Base-by-base conservation (phyloP, 352 stramenopile species). In the Globisporangium echinulatum region DNA sequence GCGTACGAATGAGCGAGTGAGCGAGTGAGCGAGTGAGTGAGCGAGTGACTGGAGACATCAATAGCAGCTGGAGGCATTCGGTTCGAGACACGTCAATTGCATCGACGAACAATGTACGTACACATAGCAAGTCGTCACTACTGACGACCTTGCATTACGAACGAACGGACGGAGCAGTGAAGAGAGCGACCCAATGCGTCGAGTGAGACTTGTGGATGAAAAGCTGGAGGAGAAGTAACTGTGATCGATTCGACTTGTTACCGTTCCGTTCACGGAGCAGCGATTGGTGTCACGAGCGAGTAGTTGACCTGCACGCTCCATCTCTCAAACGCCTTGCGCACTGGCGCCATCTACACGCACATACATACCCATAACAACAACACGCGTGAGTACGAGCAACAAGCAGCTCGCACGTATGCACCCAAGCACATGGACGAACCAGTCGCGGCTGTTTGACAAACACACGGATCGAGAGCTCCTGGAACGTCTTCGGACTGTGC, bases 391-490 rank as follows among this genome's bases (percentile, higher is more conserved):
- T 58, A 25, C 19, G 39, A n/a, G 1, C 11, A 17, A 47, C 6
- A 14, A 15, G 11, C 1, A 15, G 11, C 42, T 11, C 11, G 7
- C 3, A 15, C 42, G 7, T 15, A 13, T 13, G 36, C 19, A 53
- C 0, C 0, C 11, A 36, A 15, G 11, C 4, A 36, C 50, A 50
- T 33, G 15, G 4, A 69, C 75, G 49, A 76, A 88, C 81, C 71
- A 91, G 38, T 33, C 48, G 52, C 14, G 72, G 64, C 25, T 88
- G 65, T 63, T 83, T 87, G 19, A 91, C 82, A 52, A 88, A 94
- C 4, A 94, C 56, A 1, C 84, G 82, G 57, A 94, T 82, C 0
- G 75, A 82, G 19, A 53, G 72, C 54, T 94, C 78, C 59, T 90
- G 70, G 63, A 90, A 93, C 13, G 67, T 77, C 38, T 66, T 68